Evolutionary conservation across 2,329 filamentous ascomycete species (phyloP).

Genomic region (Fusarium torreyae): DNA sequence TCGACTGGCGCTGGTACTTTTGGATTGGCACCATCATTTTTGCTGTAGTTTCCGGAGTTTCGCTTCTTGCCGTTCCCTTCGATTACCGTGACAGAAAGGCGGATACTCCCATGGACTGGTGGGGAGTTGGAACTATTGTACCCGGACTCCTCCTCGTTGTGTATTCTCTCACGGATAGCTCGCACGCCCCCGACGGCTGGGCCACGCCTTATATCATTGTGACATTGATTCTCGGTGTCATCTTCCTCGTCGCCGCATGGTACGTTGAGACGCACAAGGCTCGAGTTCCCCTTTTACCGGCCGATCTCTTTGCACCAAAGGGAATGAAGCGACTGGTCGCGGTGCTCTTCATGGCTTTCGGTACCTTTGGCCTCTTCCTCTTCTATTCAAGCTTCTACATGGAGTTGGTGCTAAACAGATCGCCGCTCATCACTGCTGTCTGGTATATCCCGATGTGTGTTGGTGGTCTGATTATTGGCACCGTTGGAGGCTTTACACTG

Average conservation of each 20-base stretch:
- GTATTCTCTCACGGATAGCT: constrained; percentile 77
- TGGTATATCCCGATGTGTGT: constrained; percentile 73
- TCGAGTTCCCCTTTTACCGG: constrained; percentile 72
- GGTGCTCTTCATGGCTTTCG: constrained; percentile 64
- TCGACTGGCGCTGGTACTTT: constrained; percentile 79
- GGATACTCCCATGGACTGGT: constrained; percentile 71
- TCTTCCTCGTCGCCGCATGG: constrained; percentile 66
- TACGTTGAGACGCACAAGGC: constrained; percentile 77
- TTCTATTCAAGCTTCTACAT: constrained; percentile 77
- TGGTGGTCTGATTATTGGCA: constrained; percentile 71
- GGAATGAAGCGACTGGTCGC: constrained; percentile 72
- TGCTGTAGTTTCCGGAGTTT: constrained; percentile 65
- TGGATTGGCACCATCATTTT: constrained; percentile 69
- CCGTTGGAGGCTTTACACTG: constrained; percentile 68
- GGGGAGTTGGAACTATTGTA: constrained; percentile 68
- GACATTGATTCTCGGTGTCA: constrained; percentile 69
- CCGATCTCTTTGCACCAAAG: constrained; percentile 70
- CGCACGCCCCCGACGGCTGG: constrained; percentile 75
- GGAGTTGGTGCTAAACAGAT: constrained; percentile 65
- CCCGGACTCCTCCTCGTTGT: constrained; percentile 74
- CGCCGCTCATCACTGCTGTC: constrained; percentile 69
- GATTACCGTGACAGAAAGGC: constrained; percentile 50
- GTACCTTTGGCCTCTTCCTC: constrained; percentile 74
- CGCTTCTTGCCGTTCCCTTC: constrained; percentile 56
- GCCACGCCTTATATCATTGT: constrained; percentile 75